Conservation (phyloP, 1,284 basidiomycete species). For the Apiotrichum siamense region DNA sequence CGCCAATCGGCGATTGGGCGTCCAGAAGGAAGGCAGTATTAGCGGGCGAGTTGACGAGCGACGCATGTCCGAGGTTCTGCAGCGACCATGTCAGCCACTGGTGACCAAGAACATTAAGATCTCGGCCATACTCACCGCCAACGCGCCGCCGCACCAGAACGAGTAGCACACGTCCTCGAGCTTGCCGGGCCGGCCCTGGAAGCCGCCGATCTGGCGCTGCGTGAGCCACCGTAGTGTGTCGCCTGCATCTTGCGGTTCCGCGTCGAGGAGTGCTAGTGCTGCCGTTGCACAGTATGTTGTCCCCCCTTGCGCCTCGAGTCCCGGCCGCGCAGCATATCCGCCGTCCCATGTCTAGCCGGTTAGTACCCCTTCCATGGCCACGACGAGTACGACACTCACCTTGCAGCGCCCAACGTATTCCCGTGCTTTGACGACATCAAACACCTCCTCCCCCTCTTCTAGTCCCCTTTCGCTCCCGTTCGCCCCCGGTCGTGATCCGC, state of each 20-base stretch:
- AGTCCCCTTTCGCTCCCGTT: no score
- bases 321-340: slow-evolving; percentile 76
- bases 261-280: slow-evolving; percentile 56
- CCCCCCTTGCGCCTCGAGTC: slow-evolving; percentile 83
- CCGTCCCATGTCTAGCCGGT: slow-evolving; percentile 83
- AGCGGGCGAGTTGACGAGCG: slow-evolving; percentile 54
- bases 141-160: slow-evolving; percentile 81
- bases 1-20: slow-evolving; percentile 79
- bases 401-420: slow-evolving; percentile 65
- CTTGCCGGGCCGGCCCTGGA: slow-evolving; percentile 79
- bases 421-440: neutral
- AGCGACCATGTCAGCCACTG: no score
- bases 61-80: slow-evolving; percentile 61
- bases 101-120: no score
- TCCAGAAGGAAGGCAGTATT: slow-evolving; percentile 60
- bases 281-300: slow-evolving; percentile 89
- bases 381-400: neutral
- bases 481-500: slow-evolving; percentile 64
- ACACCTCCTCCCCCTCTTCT: no score
- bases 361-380: neutral
- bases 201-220: slow-evolving; percentile 72
- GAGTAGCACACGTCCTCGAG: slow-evolving; percentile 87
- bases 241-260: neutral
- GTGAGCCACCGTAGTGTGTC: slow-evolving; percentile 65
- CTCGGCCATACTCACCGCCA: slow-evolving; percentile 57